Conservation (phyloP, 768 basidiomycete species). For the Plicaturopsis crispa region DNA sequence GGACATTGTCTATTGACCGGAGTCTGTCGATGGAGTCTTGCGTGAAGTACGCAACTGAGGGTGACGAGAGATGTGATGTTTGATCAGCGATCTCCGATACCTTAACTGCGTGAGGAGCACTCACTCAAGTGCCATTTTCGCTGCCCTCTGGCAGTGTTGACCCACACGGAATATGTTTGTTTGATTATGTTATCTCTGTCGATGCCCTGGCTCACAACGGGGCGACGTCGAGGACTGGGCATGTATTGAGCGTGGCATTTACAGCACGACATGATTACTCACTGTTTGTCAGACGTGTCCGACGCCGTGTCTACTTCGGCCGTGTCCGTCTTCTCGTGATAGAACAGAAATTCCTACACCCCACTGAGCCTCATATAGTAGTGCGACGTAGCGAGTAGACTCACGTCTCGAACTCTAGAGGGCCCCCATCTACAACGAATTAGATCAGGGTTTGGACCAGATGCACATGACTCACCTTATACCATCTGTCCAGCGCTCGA, state of each 20-base stretch:
- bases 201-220: conserved; percentile 13
- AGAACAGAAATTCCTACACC: conserved; percentile 66
- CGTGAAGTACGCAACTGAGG: conserved; percentile 70
- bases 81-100: neutral
- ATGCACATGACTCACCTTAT: conserved; percentile 28
- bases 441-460: too few relatives aligned
- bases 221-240: too few relatives aligned
- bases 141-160: conserved; percentile 56
- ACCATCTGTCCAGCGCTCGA: conserved; percentile 79
- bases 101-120: conserved; percentile 15
- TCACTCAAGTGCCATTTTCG: conserved; percentile 79
- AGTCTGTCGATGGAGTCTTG: conserved; percentile 52
- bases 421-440: conserved; percentile 59
- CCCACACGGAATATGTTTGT: conserved; percentile 76
- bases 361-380: conserved; percentile 2
- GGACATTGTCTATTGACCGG: conserved; percentile 50
- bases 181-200: conserved; percentile 54
- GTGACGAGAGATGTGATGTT: conserved; percentile 1
- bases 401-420: conserved; percentile 68
- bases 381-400: conserved; percentile 15
- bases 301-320: conserved; percentile 40
- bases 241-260: conserved; percentile 1
- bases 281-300: conserved; percentile 47
- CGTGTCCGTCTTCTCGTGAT: conserved; percentile 59
- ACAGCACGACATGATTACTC: conserved; percentile 13